Conservation (phyloP, 2,329 filamentous ascomycete genomes). For the Penicillium sp. region DNA sequence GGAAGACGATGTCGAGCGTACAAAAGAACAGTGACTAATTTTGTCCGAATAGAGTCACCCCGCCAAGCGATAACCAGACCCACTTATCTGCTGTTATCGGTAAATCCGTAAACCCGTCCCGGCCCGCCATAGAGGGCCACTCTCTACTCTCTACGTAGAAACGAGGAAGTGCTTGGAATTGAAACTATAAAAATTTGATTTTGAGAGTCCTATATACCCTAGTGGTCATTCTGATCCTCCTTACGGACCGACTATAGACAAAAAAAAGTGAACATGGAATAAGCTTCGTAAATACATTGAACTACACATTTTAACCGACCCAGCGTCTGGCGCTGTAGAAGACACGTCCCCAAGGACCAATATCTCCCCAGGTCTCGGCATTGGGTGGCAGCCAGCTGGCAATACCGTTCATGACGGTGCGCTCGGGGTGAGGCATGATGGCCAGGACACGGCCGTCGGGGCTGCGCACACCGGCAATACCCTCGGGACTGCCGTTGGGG, state of each 20-base stretch:
- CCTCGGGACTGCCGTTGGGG: conserved; percentile 79
- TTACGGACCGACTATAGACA: conserved; percentile 20
- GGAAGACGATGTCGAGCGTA: background rate
- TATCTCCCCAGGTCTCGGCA: conserved; percentile 70
- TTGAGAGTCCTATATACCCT: conserved; percentile 13
- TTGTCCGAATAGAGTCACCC: background rate
- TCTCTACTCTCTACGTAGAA: too few species aligned
- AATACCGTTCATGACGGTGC: conserved; percentile 79
- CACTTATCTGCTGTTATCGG: background rate
- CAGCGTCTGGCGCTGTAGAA: conserved; percentile 86
- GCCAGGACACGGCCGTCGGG: conserved; percentile 78
- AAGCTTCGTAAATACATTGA: conserved; percentile 2
- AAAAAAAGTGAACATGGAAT: conserved; percentile 5
- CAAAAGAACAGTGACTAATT: background rate
- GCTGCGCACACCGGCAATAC: conserved; percentile 77
- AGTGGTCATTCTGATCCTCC: conserved; percentile 15
- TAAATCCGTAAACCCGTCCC: background rate
- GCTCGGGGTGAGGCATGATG: conserved; percentile 92
- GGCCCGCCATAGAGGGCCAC: background rate
- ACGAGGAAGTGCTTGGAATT: background rate
- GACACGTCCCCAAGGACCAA: conserved; percentile 81
- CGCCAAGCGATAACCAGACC: background rate
- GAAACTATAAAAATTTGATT: background rate
- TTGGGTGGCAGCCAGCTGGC: conserved; percentile 72
- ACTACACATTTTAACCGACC: conserved; percentile 61